A percentile compares a stretch with the other conserved stretches of the same genome.
Conservation (phyloP, 2,329 filamentous ascomycete species). For the Apiospora aurea region DNA sequence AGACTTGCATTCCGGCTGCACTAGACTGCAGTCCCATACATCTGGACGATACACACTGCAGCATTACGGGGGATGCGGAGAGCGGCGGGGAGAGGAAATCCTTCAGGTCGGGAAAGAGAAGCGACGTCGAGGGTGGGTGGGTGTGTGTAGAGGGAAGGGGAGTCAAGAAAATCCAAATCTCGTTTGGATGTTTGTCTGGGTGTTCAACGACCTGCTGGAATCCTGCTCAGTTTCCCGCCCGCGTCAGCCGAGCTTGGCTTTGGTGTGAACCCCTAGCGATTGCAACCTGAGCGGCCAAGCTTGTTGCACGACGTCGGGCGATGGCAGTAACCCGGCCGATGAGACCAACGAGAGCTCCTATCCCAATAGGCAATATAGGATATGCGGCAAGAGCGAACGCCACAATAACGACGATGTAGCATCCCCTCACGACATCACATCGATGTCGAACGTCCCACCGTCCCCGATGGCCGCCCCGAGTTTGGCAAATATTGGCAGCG, state of each 20-base stretch:
- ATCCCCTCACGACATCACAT: conserved; percentile 12
- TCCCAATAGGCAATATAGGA: conserved; percentile 10
- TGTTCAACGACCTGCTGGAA: not conserved
- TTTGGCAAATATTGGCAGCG: not conserved
- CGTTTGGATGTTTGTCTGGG: not conserved
- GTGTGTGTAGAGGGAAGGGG: not conserved
- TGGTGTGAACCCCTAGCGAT: not conserved
- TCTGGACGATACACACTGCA: not conserved
- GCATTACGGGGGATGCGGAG: conserved; percentile 17
- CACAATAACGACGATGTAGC: not conserved
- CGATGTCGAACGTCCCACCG: not conserved
- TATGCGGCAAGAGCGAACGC: conserved; percentile 11
- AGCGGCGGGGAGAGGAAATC: not conserved
- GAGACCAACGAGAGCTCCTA: conserved; percentile 19
- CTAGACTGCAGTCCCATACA: not conserved
- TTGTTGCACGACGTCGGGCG: conserved; percentile 11
- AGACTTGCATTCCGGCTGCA: conserved; percentile 20
- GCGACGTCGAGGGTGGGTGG: not conserved
- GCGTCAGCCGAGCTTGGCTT: not conserved
- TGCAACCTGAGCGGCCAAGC: not conserved
- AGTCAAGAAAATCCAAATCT: not conserved
- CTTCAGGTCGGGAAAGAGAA: not conserved
- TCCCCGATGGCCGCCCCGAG: not conserved
- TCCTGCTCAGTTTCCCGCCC: not conserved
- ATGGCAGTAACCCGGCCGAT: conserved; percentile 13